These are phyloP conservation scores for Mycena sp. DNA, from an alignment of 1,284 basidiomycete genomes.

Conservation along the genomic window DNA sequence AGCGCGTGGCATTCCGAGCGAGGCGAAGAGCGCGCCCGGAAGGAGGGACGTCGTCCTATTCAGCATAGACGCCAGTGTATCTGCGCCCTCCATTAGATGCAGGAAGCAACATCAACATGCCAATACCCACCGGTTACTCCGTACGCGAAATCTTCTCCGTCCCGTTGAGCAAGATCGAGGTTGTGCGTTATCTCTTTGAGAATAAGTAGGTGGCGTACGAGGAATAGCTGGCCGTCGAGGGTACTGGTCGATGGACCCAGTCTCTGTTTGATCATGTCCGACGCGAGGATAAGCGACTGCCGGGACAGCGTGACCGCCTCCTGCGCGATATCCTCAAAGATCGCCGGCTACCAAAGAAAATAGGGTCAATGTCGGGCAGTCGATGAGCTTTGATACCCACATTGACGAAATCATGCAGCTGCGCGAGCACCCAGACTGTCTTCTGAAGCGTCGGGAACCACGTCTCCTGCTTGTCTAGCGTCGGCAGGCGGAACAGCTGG, in stretches of 20 bases:
- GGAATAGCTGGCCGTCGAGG: conserved; percentile 84
- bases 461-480: conserved; percentile 77
- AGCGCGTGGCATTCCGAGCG: conserved; percentile 66
- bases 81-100: conserved; percentile 47
- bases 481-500: conserved; percentile 76
- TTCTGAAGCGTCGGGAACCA: conserved; percentile 91
- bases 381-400: too few relatives aligned
- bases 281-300: conserved; percentile 77
- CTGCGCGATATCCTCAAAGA: conserved; percentile 94
- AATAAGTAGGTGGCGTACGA: conserved; percentile 89
- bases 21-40: conserved; percentile 72
- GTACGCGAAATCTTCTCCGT: conserved; percentile 49
- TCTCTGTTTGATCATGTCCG: conserved; percentile 68
- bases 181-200: conserved; percentile 88
- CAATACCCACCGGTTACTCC: conserved; percentile 64
- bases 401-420: conserved; percentile 91
- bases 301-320: conserved; percentile 88
- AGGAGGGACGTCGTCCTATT: conserved; percentile 78
- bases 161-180: conserved; percentile 69
- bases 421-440: conserved; percentile 88
- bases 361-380: neutral
- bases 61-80: conserved; percentile 78
- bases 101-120: neutral
- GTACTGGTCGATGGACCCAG: conserved; percentile 46
- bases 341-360: conserved; percentile 68